Evolutionary conservation across 306 rosid species (phyloP), one percentile per base, ranked within the genome.

Genomic region (Mucuna pruriens): DNA sequence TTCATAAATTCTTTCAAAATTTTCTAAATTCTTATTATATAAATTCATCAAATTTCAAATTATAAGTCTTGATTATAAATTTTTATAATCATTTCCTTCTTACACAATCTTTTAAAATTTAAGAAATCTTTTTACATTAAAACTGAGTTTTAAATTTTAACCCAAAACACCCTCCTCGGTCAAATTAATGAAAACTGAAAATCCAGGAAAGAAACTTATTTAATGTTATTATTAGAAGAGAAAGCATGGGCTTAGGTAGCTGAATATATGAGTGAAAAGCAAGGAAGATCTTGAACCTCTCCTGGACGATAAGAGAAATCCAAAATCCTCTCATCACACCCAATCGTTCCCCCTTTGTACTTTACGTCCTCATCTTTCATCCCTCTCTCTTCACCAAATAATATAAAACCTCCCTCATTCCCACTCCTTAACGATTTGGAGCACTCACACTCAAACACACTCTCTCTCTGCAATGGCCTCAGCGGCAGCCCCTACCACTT

Each of bases 281-380:
- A 85, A 86, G 88, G 90, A 82, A 85, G 85, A 83, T 78, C 88
- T 76, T 49, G 84, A 87, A 84, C 99, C 99, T 93, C 97, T 80
- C 91, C 90, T 84, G 91, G 69, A 61, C 84, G 99, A 95, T 96
- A 96, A 96, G 99, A 84, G 84, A 80, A 80, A 81, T 90, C 89
- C 82, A 71, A 83, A 68, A 78, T 65, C 84, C 62, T 79, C 55
- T 38, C 54, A 46, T 79, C 75, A 73, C 34, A 72, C 86, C 92
- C 95, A 92, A 85, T 83, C 97, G 69, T 76, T 86, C 83, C 81
- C 0, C 74, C 72, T 1, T 89, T 80, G 84, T 29, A 55, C 86
- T 74, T 74, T 76, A 42, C 89, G 90, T 89, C 92, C 94, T 86
- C 94, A 87, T 90, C 90, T 81, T 81, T 71, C 84, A 15, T 64